Evolutionary conservation across 331 rosid species (phyloP).

Genomic region (Acacia concinna): DNA sequence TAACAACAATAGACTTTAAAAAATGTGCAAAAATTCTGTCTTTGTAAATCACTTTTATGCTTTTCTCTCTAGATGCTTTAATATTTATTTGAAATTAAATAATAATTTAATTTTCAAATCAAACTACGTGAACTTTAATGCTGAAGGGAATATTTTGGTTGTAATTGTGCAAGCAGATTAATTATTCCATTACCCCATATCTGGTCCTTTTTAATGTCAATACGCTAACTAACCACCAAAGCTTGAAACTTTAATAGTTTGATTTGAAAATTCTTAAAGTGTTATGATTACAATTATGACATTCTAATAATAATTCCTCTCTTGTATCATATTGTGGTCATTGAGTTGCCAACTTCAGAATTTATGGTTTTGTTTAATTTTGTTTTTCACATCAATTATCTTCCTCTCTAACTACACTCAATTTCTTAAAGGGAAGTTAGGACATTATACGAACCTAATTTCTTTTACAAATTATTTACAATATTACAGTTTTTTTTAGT

Average conservation of each 20-base stretch:
- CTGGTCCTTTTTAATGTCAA: background rate
- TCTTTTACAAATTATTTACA: background rate
- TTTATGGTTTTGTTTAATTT: constrained; percentile 7
- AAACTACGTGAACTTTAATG: background rate
- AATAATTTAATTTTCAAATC: background rate
- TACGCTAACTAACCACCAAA: background rate
- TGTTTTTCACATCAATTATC: constrained; percentile 18
- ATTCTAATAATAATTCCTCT: constrained; percentile 16
- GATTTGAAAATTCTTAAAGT: constrained; percentile 6
- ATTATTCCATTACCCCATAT: background rate
- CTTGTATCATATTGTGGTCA: background rate
- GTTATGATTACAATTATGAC: constrained; percentile 26
- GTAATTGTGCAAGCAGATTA: background rate
- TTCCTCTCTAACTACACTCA: too few relatives aligned
- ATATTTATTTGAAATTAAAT: background rate
- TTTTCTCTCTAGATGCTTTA: background rate
- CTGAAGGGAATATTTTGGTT: constrained; percentile 11
- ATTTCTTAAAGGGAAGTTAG: background rate
- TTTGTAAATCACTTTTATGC: background rate
- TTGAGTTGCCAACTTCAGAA: background rate
- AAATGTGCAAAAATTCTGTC: background rate
- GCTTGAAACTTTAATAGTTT: background rate
- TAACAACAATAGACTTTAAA: background rate
- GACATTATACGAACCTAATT: background rate
- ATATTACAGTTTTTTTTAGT: background rate